Conservation (phyloP, 768 basidiomycete species). For the Nidularia pulvinata region DNA sequence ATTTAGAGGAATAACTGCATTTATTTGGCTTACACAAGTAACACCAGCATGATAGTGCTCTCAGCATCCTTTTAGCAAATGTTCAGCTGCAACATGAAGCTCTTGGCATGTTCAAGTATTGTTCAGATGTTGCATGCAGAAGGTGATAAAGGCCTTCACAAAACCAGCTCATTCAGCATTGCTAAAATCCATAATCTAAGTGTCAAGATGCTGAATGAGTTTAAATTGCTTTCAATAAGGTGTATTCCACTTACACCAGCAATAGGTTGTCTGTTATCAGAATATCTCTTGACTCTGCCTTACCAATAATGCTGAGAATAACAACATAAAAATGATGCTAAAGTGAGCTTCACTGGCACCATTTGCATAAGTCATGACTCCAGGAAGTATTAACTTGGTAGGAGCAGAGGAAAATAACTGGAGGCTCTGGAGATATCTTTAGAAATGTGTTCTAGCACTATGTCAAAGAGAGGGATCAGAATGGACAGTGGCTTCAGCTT, state of each 20-base stretch:
- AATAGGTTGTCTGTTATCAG: not conserved
- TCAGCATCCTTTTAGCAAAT: slow-evolving; percentile 22
- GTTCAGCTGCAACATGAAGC: slow-evolving; percentile 6
- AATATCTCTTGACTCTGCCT: not conserved
- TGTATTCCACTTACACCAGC: slow-evolving; percentile 10
- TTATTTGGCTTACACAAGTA: slow-evolving; percentile 18
- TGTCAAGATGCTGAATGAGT: not conserved
- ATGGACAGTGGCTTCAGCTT: no score
- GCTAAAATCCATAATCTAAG: slow-evolving; percentile 31
- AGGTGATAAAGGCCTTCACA: slow-evolving; percentile 20
- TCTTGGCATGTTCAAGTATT: slow-evolving; percentile 7
- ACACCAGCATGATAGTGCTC: slow-evolving; percentile 26
- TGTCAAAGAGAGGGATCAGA: no score
- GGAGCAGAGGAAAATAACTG: no score
- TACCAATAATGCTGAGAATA: not conserved
- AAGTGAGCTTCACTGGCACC: not conserved
- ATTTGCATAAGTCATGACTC: not conserved
- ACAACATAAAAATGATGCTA: not conserved
- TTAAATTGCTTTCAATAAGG: not conserved
- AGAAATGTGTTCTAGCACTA: no score
- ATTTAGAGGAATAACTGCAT: slow-evolving; percentile 14
- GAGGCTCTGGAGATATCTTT: no score
- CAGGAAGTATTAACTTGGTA: not conserved
- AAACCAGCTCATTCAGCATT: slow-evolving; percentile 27
- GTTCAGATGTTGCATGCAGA: slow-evolving; percentile 10